A percentile compares a stretch with the other conserved stretches of the same genome.
phyloP scores from a whole-genome alignment of 495 filamentous ascomycete species.

The Saxophila tyrrhenica region DNA sequence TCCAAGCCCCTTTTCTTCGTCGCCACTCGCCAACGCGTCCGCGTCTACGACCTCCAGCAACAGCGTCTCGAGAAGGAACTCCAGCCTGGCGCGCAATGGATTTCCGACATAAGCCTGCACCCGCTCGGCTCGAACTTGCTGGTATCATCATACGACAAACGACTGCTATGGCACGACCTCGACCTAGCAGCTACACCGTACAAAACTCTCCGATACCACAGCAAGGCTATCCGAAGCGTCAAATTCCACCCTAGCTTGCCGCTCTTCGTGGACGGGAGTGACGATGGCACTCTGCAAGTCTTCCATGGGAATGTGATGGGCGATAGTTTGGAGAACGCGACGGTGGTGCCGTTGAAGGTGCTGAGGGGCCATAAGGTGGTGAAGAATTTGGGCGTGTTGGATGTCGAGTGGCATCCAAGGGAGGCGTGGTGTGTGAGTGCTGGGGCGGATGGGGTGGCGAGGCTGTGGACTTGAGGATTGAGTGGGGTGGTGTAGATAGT shows the following conservation, averaged over 20 bases:
- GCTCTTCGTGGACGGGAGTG: conserved; percentile 83
- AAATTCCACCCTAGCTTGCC: conserved; percentile 70
- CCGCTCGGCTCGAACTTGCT: conserved; percentile 88
- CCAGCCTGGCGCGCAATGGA: conserved; percentile 89
- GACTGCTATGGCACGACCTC: conserved; percentile 92
- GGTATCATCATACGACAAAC: conserved; percentile 84
- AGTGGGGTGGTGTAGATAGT: background rate
- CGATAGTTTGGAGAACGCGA: conserved; percentile 90
- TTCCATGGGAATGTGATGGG: conserved; percentile 93
- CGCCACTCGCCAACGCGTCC: conserved; percentile 82
- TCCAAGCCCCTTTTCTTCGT: conserved; percentile 88
- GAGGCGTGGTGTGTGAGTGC: conserved; percentile 91
- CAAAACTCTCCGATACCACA: conserved; percentile 90
- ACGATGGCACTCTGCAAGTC: conserved; percentile 87
- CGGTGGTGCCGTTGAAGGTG: conserved; percentile 90
- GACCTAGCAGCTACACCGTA: conserved; percentile 83
- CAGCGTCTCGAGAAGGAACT: conserved; percentile 84
- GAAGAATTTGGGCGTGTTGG: conserved; percentile 75
- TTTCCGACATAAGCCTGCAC: conserved; percentile 86
- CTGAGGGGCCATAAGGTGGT: conserved; percentile 76
- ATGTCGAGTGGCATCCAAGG: conserved; percentile 85
- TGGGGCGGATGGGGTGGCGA: conserved; percentile 83
- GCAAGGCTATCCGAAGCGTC: conserved; percentile 78
- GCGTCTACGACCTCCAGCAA: conserved; percentile 80
- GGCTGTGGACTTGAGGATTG: conserved; percentile 58